Percentiles rank a stretch among this genome's conserved stretches.
Evolutionary conservation across 2,329 filamentous ascomycete species (phyloP).

Genomic region (Fusarium sp.): DNA sequence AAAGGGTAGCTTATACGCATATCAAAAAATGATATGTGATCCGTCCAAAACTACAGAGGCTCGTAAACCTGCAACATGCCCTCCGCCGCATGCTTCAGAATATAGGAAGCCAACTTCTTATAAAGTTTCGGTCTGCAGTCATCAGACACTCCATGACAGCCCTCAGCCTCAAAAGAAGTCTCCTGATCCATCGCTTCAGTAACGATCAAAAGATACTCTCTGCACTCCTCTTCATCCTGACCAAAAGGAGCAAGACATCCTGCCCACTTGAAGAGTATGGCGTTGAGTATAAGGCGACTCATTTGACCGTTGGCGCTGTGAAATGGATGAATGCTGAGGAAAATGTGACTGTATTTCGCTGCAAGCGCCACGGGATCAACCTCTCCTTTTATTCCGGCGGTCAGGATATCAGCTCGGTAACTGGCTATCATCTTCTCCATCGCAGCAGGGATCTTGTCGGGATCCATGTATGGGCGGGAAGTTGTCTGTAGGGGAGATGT

Average conservation of each 20-base stretch:
- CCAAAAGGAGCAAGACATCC: not conserved
- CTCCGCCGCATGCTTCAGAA: conserved; percentile 2
- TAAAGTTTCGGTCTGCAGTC: not conserved
- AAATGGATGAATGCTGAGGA: conserved; percentile 53
- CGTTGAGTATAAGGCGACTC: conserved; percentile 50
- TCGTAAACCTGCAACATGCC: not conserved
- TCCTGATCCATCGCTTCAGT: not conserved
- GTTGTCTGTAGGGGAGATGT: conserved; percentile 29
- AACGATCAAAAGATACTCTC: not conserved
- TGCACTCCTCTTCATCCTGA: not conserved
- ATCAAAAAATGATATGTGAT: not conserved
- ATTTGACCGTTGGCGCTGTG: conserved; percentile 51
- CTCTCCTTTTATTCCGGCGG: not conserved
- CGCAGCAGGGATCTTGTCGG: conserved; percentile 25
- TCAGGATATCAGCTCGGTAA: conserved; percentile 40
- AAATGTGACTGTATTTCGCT: conserved; percentile 45
- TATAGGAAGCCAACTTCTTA: not conserved
- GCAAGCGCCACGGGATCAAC: conserved; percentile 46
- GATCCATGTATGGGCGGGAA: not conserved
- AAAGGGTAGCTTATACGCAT: not conserved
- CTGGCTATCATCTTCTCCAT: conserved; percentile 43
- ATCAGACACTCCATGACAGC: not conserved
- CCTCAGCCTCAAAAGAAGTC: not conserved
- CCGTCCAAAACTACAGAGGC: not conserved
- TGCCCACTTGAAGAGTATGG: conserved; percentile 46